Evolutionary conservation across 2,329 filamentous ascomycete genomes (phyloP).

Genomic region (Bipolaris victoriae): DNA sequence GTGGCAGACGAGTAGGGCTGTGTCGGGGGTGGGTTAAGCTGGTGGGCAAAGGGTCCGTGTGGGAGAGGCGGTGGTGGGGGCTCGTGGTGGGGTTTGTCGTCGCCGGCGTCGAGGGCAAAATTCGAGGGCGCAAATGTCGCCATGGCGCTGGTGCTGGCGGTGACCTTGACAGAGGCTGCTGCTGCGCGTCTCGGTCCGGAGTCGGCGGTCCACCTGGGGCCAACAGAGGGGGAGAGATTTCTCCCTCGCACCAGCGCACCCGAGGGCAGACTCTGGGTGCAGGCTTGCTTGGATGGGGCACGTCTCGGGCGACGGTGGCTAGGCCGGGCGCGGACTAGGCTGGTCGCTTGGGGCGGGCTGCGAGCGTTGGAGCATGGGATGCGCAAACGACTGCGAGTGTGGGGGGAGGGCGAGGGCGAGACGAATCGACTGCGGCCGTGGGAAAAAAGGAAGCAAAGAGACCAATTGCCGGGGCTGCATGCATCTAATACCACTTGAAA

Average conservation of each 20-base stretch:
- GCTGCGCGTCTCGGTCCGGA: constrained; percentile 10
- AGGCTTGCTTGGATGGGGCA: constrained; percentile 18
- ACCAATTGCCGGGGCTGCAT: constrained; percentile 5
- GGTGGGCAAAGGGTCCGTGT: constrained; percentile 37
- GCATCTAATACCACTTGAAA: too few relatives aligned
- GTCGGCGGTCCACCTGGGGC: constrained; percentile 10
- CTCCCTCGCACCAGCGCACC: constrained; percentile 11
- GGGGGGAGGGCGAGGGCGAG: not conserved
- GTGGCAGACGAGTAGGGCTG: constrained; percentile 26
- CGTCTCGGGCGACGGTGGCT: constrained; percentile 17
- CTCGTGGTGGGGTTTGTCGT: constrained; percentile 41
- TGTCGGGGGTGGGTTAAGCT: constrained; percentile 31
- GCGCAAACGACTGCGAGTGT: not conserved
- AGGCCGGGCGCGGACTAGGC: constrained; percentile 28
- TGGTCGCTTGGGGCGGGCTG: constrained; percentile 25
- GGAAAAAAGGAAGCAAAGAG: constrained; percentile 1
- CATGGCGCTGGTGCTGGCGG: constrained; percentile 24
- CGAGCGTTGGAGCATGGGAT: constrained; percentile 11
- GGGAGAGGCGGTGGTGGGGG: constrained; percentile 37
- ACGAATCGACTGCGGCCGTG: constrained; percentile 4
- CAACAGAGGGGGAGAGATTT: constrained; percentile 7
- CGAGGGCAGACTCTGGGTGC: constrained; percentile 27
- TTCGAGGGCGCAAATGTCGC: constrained; percentile 37
- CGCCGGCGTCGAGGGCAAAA: constrained; percentile 27
- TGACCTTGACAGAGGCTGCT: not conserved